Evolutionary conservation across 2,329 filamentous ascomycete genomes (phyloP).

Genomic region (Aspergillus texensis): DNA sequence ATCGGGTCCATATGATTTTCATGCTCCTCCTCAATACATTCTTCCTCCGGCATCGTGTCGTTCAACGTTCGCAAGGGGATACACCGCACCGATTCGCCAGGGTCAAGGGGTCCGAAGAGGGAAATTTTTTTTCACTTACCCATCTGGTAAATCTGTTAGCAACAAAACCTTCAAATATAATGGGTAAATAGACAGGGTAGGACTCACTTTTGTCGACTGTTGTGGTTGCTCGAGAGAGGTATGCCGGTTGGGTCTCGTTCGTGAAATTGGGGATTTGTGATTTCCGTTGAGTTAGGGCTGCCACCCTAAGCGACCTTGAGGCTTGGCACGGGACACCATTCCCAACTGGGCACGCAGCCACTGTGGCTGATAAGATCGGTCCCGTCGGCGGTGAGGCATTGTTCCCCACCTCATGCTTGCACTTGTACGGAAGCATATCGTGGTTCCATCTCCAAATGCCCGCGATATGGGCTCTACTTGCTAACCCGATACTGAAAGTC

Average conservation of each 20-base stretch:
- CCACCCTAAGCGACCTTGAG: conserved; percentile 45
- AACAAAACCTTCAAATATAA: conserved; percentile 21
- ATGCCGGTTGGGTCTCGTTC: conserved; percentile 38
- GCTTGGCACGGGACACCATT: conserved; percentile 31
- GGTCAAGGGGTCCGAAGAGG: conserved; percentile 25
- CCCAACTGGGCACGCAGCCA: conserved; percentile 23
- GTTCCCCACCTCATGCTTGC: conserved; percentile 18
- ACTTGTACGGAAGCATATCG: background rate
- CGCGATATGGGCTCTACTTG: background rate
- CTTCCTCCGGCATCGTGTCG: conserved; percentile 17
- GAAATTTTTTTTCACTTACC: conserved; percentile 55
- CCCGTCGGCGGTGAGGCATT: conserved; percentile 11
- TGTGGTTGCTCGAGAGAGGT: conserved; percentile 46
- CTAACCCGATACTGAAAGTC: no score
- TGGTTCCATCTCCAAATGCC: background rate
- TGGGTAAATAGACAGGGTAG: conserved; percentile 19
- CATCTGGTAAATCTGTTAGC: conserved; percentile 54
- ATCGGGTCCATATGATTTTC: background rate
- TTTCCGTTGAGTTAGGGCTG: conserved; percentile 48
- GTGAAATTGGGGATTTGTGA: conserved; percentile 46
- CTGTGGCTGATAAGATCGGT: conserved; percentile 18
- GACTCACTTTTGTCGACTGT: conserved; percentile 57
- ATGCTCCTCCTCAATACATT: background rate
- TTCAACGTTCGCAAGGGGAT: conserved; percentile 30
- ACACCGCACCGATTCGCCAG: conserved; percentile 34